Percentiles rank a stretch among this genome's conserved stretches.
Evolutionary conservation across 176 grass and related monocot species (phyloP).

Genomic region (Lolium multiflorum): DNA sequence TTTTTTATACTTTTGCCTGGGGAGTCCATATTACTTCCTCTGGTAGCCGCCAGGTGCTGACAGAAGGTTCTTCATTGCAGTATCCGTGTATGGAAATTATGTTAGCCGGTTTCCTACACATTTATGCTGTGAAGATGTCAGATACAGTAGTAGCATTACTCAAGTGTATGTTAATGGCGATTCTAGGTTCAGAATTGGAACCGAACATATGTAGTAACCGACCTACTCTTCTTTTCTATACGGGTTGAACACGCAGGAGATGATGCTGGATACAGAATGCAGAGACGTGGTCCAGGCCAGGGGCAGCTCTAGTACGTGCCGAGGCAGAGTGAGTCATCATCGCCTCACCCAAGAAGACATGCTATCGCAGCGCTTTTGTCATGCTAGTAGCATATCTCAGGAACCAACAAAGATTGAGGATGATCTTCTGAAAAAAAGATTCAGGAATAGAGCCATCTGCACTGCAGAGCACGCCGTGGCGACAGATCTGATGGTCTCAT

Average conservation of each 20-base stretch:
- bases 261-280: neutral
- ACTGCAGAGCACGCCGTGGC: neutral
- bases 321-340: neutral
- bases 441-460: slow-evolving; percentile 6
- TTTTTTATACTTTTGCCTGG: neutral
- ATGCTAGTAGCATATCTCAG: slow-evolving; percentile 9
- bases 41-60: neutral
- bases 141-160: neutral
- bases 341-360: neutral
- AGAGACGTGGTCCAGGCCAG: neutral
- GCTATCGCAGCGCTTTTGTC: neutral
- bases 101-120: neutral
- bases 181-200: slow-evolving; percentile 26
- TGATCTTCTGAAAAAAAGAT: neutral
- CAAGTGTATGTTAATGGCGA: neutral
- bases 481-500: slow-evolving; percentile 7
- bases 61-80: neutral
- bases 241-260: neutral
- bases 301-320: neutral
- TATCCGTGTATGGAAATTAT: neutral
- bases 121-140: neutral
- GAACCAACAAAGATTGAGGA: neutral
- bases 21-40: neutral
- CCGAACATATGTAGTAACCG: neutral
- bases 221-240: neutral